Base-by-base conservation (phyloP, 2,329 filamentous ascomycete genomes). In the Fusarium pseudoanthophilum region DNA sequence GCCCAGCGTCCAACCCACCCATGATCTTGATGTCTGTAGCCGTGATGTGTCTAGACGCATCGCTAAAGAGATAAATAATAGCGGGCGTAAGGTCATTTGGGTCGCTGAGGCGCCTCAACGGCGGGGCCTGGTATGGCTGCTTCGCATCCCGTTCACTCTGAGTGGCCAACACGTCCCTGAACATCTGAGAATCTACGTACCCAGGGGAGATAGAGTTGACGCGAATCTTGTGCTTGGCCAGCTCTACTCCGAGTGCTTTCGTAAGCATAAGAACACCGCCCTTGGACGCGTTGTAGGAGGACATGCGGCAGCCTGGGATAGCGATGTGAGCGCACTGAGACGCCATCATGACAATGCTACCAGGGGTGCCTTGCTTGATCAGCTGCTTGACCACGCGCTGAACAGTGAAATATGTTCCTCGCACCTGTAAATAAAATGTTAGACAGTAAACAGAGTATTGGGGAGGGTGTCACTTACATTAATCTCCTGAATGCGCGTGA, bases 21-120 rank as follows among this genome's bases (percentile, higher is more conserved):
- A 82, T 84, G 24, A 86, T 83, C 11, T 78, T 76, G 68, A 86
- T 83, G 59, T 86, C 84, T 9, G 81, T 78, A 11, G 80, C 83
- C 3, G 84, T 85, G 4, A 83, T 85, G 62, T 83, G 82, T 18
- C 79, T 75, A 30, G 83, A 77, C 9, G 83, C 84, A 71, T 86
- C 84, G 39, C 82, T 83, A 16, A 86, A 74, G 10, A 85, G 75
- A 69, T 85, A 86, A 13, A 83, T 76, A 5, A 83, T 80, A 10
- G 84, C 82, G 75, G 71, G 53, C 13, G 53, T 57, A 57, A 57
- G 26, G 18, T 86, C 84, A 40, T 83, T 82, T 64, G 81, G 80
- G 8, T 77, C 82, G 61, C 82, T 82, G 24, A 85, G 76, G 14
- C 83, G 77, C 64, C 81, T 82, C 77, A 2, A 45, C 2, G 83